Base-by-base conservation (phyloP, 2,329 filamentous ascomycete species). In the Cercospora canescens region DNA sequence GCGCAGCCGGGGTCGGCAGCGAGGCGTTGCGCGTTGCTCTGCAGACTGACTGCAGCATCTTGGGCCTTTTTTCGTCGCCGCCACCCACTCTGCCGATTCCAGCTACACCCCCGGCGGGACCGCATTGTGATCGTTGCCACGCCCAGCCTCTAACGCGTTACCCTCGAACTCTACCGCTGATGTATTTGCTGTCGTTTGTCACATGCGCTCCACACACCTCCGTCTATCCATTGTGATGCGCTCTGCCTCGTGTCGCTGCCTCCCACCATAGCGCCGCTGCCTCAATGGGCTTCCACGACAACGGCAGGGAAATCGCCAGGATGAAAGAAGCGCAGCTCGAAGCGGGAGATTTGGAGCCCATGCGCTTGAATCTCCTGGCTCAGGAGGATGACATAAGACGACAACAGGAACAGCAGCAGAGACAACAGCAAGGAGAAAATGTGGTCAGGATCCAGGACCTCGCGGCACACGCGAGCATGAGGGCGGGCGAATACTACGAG, bases 271-370 rank as follows among this genome's bases (percentile, higher is more conserved):
- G 21, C 50, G 16, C 8, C 18, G 48, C 18, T 24, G 48, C 48
- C 34, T 39, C 32, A 45, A 66, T 66, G 64, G 64, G 64, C 37
- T 66, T 66, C 50, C 65, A 67, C 65, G 61, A 67, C 39, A 67
- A 59, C 61, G 65, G 61, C 45, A 55, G 65, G 45, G 60, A 64
- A 35, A 26, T 60, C 24, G 62, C 61, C 45, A 67, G 65, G 55
- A 69, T 67, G 66, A 64, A 66, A 56, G 61, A 70, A 64, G 68
- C 67, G 30, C 54, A 68, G 58, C 60, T 71, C 35, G 70, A 71
- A 56, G 64, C 68, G 59, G 70, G 70, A 60, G 66, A 71, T 34
- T 52, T 71, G 14, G 68, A 71, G 48, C 66, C 58, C 18, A 58
- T 64, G 48, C 54, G 66, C 50, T 56, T 70, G 37, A 57, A 66